These are phyloP conservation scores for Moricandia moricandioides DNA, from an alignment of 345 rosid genomes.

Conservation along the genomic window DNA sequence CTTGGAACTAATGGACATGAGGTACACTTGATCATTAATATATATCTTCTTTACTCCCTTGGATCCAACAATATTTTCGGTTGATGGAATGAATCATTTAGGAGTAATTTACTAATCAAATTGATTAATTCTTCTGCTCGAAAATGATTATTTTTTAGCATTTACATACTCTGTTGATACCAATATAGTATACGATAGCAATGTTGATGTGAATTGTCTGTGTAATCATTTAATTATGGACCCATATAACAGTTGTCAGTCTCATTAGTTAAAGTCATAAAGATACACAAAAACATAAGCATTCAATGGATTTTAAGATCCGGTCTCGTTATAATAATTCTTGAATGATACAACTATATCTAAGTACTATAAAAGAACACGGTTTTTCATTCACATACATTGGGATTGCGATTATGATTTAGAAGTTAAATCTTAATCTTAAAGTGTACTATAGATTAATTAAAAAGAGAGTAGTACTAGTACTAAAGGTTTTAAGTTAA, in stretches of 20 bases:
- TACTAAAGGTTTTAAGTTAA: not conserved
- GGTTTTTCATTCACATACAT: not conserved
- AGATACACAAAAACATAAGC: slow-evolving; percentile 29
- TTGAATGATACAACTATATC: slow-evolving; percentile 16
- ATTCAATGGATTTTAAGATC: slow-evolving; percentile 34
- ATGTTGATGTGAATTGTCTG: slow-evolving; percentile 2
- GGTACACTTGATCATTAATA: slow-evolving; percentile 41
- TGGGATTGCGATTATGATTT: slow-evolving; percentile 21
- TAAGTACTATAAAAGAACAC: not conserved
- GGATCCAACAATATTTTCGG: not conserved
- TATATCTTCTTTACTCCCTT: not conserved
- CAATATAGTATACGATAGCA: not conserved
- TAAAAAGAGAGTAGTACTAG: not conserved
- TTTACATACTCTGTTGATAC: not conserved
- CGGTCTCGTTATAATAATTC: slow-evolving; percentile 30
- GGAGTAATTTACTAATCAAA: not conserved
- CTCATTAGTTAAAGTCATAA: not conserved
- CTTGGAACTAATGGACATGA: slow-evolving; percentile 77
- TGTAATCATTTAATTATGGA: slow-evolving; percentile 31
- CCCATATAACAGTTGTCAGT: slow-evolving; percentile 33
- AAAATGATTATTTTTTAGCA: not conserved
- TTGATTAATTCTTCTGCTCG: not conserved
- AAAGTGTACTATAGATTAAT: not conserved
- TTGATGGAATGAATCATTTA: not conserved
- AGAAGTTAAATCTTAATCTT: not conserved